Evolutionary conservation across 176 grass and related monocot species (phyloP), one percentile per base, ranked within the genome.

Genomic region (Oryza meyeriana): DNA sequence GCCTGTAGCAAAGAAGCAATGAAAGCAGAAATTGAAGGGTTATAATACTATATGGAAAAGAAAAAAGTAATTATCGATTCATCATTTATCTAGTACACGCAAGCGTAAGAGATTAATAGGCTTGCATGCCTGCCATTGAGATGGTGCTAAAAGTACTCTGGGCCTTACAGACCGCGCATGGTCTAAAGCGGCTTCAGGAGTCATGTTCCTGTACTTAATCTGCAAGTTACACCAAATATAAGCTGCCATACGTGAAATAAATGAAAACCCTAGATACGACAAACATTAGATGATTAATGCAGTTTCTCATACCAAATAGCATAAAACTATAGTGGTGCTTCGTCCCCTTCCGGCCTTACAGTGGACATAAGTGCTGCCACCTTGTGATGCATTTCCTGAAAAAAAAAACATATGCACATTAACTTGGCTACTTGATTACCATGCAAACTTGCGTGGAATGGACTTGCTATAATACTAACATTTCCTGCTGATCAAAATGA

Each of bases 261-360:
- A 64, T 6, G 16, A 26, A 71, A 70, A 77, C 20, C 22, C 75
- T 20, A 34, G 64, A 68, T 31, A 59, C 55, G 5, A 57, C 25
- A n/a, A 55, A n/a, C 28, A 81, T 69, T 29, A 12, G n/a, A 55
- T 34, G 39, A 72, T 9, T 2, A 17, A 36, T 38, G 17, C 27
- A 24, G 24, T 22, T 63, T 61, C 13, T 20, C 77, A 14, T 91
- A 94, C 95, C 88, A 98, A 70, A 91, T 94, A 98, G 45, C 95
- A 94, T 59, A 94, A 47, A 59, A 98, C 95, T 84, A 98, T 64
- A 29, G 95, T 94, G 1, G 92, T 94, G 81, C 95, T 98, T 8
- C 92, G 79, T 36, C 92, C 95, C 28, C 95, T 87, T 93, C 95
- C 95, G 42, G 95, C 95, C 86, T 98, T 98, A 72, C 95, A 98